Conservation (phyloP, 768 basidiomycete genomes). For the Auriculariales sp. region DNA sequence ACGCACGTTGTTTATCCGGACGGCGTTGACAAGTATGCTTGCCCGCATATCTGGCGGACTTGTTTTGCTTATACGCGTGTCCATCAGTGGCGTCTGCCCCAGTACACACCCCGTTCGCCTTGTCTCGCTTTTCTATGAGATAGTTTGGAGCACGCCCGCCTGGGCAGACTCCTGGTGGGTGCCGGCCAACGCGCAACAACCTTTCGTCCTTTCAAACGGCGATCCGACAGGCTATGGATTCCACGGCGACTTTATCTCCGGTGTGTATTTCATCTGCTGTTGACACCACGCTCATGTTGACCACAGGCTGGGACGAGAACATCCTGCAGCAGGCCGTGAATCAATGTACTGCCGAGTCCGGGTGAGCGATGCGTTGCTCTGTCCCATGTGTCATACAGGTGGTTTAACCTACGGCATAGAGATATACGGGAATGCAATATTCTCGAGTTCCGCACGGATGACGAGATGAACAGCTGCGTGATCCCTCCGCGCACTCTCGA, state of each 20-base stretch:
- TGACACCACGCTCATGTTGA: no score
- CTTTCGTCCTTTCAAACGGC: constrained; percentile 1
- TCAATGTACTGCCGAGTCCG: constrained; percentile 10
- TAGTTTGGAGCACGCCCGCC: constrained; percentile 5
- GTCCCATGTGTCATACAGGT: no score
- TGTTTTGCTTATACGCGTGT: no score
- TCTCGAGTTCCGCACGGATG: constrained; percentile 8
- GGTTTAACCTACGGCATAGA: no score
- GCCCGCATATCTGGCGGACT: no score
- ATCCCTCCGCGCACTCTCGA: constrained; percentile 10
- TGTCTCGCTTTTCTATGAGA: constrained; percentile 11
- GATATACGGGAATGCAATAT: constrained; percentile 10
- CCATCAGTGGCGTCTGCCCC: constrained; percentile 11
- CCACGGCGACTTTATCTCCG: background rate
- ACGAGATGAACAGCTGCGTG: constrained; percentile 6
- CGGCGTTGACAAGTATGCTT: constrained; percentile 8
- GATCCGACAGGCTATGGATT: constrained; percentile 1
- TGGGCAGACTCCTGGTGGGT: constrained; percentile 3
- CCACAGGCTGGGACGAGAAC: constrained; percentile 11
- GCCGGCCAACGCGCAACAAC: background rate
- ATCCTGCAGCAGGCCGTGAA: constrained; percentile 10
- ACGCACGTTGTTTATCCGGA: constrained; percentile 12
- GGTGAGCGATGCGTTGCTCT: no score
- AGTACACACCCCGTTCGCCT: constrained; percentile 10
- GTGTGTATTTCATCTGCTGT: no score